phyloP scores from a whole-genome alignment of 2,329 filamentous ascomycete species.

The Fusarium sororula region DNA sequence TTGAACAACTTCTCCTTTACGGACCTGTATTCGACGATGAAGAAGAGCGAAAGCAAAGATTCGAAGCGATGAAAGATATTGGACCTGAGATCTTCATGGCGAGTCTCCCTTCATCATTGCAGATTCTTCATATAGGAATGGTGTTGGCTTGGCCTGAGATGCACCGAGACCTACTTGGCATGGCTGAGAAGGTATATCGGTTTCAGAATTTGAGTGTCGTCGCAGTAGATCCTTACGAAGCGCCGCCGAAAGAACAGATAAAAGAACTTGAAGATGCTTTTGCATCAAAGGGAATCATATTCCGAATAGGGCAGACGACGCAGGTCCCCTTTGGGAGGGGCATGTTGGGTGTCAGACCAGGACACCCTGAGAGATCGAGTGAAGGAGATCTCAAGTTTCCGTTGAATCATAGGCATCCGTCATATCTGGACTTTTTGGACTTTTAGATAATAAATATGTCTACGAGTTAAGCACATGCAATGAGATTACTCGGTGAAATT shows the following conservation, averaged over 20 bases:
- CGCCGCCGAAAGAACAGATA: slow-evolving; percentile 25
- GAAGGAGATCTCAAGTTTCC: slow-evolving; percentile 34
- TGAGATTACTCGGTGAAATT: not conserved
- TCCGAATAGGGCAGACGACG: slow-evolving; percentile 37
- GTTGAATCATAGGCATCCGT: slow-evolving; percentile 21
- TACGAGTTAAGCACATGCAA: slow-evolving; percentile 1
- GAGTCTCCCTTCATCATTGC: slow-evolving; percentile 36
- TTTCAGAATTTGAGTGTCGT: slow-evolving; percentile 37
- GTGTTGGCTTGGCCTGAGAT: slow-evolving; percentile 42
- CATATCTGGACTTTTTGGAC: slow-evolving; percentile 22
- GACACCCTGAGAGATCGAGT: slow-evolving; percentile 26
- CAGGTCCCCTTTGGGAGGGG: slow-evolving; percentile 40
- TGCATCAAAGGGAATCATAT: slow-evolving; percentile 25
- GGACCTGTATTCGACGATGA: slow-evolving; percentile 40
- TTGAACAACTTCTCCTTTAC: slow-evolving; percentile 42
- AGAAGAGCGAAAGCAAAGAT: slow-evolving; percentile 27
- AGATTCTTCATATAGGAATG: slow-evolving; percentile 40
- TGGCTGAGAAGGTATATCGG: slow-evolving; percentile 33
- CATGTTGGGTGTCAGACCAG: slow-evolving; percentile 40
- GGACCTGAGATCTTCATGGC: slow-evolving; percentile 41
- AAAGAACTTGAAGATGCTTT: slow-evolving; percentile 33
- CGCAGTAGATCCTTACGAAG: slow-evolving; percentile 41
- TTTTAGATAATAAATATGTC: not conserved
- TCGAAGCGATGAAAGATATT: slow-evolving; percentile 26
- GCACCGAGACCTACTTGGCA: slow-evolving; percentile 36